Evolutionary conservation across 148 eudicot genomes (phyloP), one percentile per base, ranked within the genome.

Genomic region (Rhododendron williamsianum): DNA sequence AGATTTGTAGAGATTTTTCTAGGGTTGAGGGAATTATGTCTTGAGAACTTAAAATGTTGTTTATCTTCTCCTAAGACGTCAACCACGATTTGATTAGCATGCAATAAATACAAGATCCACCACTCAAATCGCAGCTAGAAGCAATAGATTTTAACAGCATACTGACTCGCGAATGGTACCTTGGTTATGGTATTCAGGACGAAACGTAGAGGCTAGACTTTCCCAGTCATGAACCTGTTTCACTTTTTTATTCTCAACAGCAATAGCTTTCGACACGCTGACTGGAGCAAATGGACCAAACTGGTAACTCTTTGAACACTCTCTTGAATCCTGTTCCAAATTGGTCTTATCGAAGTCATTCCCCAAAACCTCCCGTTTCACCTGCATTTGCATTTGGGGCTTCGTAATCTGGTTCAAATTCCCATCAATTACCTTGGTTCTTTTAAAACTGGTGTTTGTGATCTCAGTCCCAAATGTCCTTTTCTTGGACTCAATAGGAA

Each of bases 231-330:
- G 89, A 80, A 82, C 85, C 25, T 86, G 88, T 81, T 86, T 91
- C 77, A 85, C 78, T 60, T 83, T 86, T 48, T 87, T 89, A 33
- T 89, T 91, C 49, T 90, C 86, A 45, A 88, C 41, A 80, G 69
- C 82, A 60, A 83, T 89, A 27, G 60, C 87, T 90, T 92, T 90
- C 3, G 93, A 89, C 45, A 90, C 90, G 54, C 87, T 92, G 46
- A 87, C 92, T 19, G 98, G 99, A 86, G 98, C 96, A 87, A 95
- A 95, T 38, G 95, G 99, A 58, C 98, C 98, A 89, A 89, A 94
- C 30, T 89, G 92, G 86, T 91, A 91, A 85, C 87, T 88, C 84
- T 88, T 90, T 81, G 84, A 86, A 65, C 85, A 35, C 8, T 71
- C 84, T 81, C 74, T 87, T 52, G 87, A 30, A 11, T 89, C 88